Conservation (phyloP, 305 asterid genomes). For the Coffea humblotiana region DNA sequence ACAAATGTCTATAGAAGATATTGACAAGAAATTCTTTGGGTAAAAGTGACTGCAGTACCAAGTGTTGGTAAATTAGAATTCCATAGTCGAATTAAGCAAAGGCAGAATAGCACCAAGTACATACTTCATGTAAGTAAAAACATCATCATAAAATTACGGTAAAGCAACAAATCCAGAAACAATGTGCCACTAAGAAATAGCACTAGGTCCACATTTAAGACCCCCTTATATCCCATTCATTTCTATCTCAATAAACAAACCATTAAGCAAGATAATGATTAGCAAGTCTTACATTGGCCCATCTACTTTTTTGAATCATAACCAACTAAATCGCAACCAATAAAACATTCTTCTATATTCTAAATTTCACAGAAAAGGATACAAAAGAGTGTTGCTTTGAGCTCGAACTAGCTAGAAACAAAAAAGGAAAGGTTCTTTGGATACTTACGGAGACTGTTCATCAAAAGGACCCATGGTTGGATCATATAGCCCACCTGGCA, state of each 20-base stretch:
- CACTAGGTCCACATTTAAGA: neutral
- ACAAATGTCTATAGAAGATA: too few species aligned
- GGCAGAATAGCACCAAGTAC: neutral
- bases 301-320: neutral
- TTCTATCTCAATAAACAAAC: neutral
- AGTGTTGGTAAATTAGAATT: neutral
- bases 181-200: neutral
- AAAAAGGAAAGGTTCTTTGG: neutral
- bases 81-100: neutral
- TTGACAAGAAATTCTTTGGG: neutral
- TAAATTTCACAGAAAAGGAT: neutral
- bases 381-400: neutral
- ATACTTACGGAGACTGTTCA: slow-evolving; percentile 47
- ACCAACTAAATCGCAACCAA: neutral
- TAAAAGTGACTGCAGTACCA: neutral
- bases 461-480: slow-evolving; percentile 72
- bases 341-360: neutral
- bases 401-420: neutral
- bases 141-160: neutral
- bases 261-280: neutral
- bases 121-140: neutral
- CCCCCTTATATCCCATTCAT: neutral
- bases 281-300: neutral
- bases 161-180: neutral
- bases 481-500: slow-evolving; percentile 76